Base-by-base conservation (phyloP, 306 rosid genomes). In the Calophaca sinica region DNA sequence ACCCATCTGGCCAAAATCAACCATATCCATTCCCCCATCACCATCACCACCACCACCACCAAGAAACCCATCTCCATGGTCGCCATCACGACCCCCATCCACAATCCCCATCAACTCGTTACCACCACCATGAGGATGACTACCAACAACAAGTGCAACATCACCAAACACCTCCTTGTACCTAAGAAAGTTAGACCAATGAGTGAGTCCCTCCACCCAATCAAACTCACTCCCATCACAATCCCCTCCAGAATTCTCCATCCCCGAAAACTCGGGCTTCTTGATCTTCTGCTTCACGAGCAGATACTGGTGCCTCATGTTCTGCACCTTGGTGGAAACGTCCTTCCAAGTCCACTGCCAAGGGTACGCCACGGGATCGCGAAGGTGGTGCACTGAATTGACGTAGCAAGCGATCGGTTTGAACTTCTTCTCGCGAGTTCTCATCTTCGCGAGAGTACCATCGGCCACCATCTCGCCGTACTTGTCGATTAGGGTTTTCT, bases 341-440 rank as follows among this genome's bases (percentile, higher is more conserved):
- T 94, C 98, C 82, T 94, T 94, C 98, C 98, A 94, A 14, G 86
- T 84, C 98, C 98, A 94, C 35, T 87, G 97, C 98, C 98, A 91
- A 65, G 97, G 98, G 67, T 65, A 88, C n/a, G 88, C 80, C 13
- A 85, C 64, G 7, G 97, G 90, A 80, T 91, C 96, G 62, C 81
- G 84, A 52, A 86, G 78, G 79, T 88, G 84, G 55, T 94, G 98
- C 35, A 88, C 65, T 12, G 96, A 88, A 77, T 91, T 94, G 77
- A 94, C 98, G 80, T 88, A 75, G 80, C 84, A 88, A n/a, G 98
- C 91, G 44, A 94, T 81, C 29, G 98, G 97, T 64, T 88, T 87
- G 82, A 94, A 94, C 80, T 88, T 91, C 79, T 94, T 94, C 96
- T 94, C 97, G 33, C 97, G 90, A 36, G 93, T 91, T 82, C 92